Percentiles rank a stretch among this genome's conserved stretches.
Evolutionary conservation across 1,284 basidiomycete species (phyloP).

Genomic region (Psilocybe mexicana): DNA sequence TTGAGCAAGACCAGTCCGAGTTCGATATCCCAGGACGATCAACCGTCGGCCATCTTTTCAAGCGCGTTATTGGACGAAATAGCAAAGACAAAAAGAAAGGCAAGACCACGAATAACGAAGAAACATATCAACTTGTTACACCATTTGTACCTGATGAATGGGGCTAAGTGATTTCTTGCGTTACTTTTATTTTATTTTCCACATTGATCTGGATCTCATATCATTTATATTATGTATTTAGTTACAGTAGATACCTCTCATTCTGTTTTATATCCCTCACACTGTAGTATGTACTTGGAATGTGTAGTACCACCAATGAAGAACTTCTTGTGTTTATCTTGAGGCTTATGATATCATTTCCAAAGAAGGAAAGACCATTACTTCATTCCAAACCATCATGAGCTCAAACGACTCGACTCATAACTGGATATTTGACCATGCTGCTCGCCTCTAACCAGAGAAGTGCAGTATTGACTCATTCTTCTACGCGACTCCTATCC

Average conservation of each 20-base stretch:
- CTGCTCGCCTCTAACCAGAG: too few species aligned
- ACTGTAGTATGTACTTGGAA: background rate
- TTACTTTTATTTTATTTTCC: background rate
- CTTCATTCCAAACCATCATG: too few species aligned
- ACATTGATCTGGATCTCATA: background rate
- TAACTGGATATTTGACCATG: too few species aligned
- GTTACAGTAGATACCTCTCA: background rate
- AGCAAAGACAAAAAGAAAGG: slow-evolving; percentile 45
- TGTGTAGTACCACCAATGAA: too few species aligned
- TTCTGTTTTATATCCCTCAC: slow-evolving; percentile 1
- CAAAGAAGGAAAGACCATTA: too few species aligned
- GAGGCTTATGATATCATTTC: too few species aligned
- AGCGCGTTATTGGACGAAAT: slow-evolving; percentile 59
- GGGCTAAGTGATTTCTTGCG: slow-evolving; percentile 36
- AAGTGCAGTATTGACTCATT: too few species aligned
- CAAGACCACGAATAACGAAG: slow-evolving; percentile 59
- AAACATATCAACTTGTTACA: slow-evolving; percentile 76
- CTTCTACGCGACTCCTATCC: too few species aligned
- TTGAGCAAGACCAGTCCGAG: slow-evolving; percentile 35
- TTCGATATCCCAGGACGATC: slow-evolving; percentile 37
- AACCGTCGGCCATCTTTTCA: slow-evolving; percentile 52
- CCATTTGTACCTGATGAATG: slow-evolving; percentile 73
- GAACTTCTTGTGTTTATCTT: too few species aligned
- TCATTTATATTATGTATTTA: slow-evolving; percentile 1
- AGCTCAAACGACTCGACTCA: too few species aligned